phyloP scores from a whole-genome alignment of 2,329 filamentous ascomycete genomes.

The Colletotrichum cordylinicola region DNA sequence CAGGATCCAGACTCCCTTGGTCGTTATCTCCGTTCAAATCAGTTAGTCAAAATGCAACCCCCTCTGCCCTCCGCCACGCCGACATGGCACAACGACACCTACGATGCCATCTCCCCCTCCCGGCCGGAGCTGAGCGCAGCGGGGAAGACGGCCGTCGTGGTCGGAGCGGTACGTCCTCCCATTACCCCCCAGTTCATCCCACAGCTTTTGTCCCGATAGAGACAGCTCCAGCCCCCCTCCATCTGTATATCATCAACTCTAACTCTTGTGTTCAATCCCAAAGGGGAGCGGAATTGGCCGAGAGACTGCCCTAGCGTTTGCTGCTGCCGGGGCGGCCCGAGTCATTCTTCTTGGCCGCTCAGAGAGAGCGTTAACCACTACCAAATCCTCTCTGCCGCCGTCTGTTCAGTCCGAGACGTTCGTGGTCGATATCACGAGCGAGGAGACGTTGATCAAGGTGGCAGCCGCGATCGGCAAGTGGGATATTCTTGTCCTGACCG shows the following conservation, averaged over 20 bases:
- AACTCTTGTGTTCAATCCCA: neutral
- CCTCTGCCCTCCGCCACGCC: conserved; percentile 24
- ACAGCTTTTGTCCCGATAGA: neutral
- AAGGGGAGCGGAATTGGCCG: conserved; percentile 62
- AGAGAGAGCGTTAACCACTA: conserved; percentile 30
- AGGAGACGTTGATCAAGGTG: neutral
- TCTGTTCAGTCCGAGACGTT: neutral
- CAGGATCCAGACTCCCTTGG: neutral
- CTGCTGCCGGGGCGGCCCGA: conserved; percentile 40
- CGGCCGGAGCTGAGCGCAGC: conserved; percentile 43
- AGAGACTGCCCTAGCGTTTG: conserved; percentile 66
- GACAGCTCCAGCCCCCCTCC: neutral
- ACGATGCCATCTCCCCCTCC: conserved; percentile 41
- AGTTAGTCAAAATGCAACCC: conserved; percentile 7
- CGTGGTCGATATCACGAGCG: conserved; percentile 7
- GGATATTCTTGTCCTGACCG: conserved; percentile 23
- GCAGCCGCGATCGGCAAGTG: conserved; percentile 20
- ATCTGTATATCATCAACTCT: neutral
- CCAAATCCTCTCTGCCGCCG: conserved; percentile 24
- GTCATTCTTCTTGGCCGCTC: conserved; percentile 46
- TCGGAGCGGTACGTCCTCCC: conserved; percentile 59
- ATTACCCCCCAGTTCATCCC: neutral
- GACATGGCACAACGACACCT: conserved; percentile 36
- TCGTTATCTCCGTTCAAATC: neutral
- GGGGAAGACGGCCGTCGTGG: conserved; percentile 65